These are phyloP conservation scores for Backusella westeae DNA, from an alignment of 192 early-diverging fungal species.

Conservation along the genomic window DNA sequence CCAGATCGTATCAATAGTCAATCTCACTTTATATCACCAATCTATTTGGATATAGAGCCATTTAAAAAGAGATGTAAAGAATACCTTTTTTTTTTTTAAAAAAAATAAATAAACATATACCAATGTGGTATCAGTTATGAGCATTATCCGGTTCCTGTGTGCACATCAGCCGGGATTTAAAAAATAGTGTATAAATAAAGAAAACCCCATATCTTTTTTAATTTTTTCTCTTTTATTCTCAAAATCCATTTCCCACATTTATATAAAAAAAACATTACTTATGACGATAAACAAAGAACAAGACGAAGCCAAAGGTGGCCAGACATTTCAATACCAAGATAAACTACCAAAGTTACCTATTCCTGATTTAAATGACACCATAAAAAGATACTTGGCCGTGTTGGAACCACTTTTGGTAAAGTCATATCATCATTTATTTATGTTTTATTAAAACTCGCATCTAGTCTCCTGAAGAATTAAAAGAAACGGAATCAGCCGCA, in stretches of 20 bases:
- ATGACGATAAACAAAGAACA: not conserved
- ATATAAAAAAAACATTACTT: not conserved
- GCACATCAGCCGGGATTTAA: not conserved
- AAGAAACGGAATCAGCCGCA: conserved; percentile 32
- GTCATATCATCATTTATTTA: not conserved
- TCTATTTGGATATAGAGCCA: too few relatives aligned
- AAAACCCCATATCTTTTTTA: not conserved
- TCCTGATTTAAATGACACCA: conserved; percentile 46
- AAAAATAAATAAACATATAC: too few relatives aligned
- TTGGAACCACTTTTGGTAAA: conserved; percentile 15
- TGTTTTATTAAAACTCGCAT: conserved; percentile 17
- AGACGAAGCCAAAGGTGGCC: not conserved
- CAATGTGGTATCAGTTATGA: too few relatives aligned
- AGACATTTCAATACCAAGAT: conserved; percentile 60
- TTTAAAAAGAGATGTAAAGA: too few relatives aligned
- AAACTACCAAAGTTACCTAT: conserved; percentile 57
- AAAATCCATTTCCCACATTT: not conserved
- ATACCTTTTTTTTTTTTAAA: too few relatives aligned
- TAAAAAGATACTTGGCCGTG: conserved; percentile 44
- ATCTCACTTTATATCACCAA: too few relatives aligned
- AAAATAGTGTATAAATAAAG: not conserved
- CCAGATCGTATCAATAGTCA: too few relatives aligned
- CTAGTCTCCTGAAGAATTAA: conserved; percentile 45
- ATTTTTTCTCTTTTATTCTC: not conserved
- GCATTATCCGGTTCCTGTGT: too few relatives aligned